Evolutionary conservation across 345 rosid species (phyloP).

Genomic region (Clausena lansium): DNA sequence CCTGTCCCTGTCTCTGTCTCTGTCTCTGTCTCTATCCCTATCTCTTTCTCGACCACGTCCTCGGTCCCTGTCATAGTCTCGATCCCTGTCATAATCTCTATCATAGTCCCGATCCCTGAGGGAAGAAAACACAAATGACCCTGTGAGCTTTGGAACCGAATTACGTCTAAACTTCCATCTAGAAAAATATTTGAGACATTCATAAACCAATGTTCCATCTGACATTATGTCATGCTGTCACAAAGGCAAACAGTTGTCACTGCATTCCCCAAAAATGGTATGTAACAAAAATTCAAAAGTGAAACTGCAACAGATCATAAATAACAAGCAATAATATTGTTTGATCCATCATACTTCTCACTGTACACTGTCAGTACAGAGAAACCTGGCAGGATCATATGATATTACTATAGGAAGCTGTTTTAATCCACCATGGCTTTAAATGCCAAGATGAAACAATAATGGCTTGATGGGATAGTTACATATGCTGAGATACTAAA

Average conservation of each 20-base stretch:
- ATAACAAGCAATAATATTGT: conserved; percentile 33
- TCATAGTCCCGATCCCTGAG: conserved; percentile 63
- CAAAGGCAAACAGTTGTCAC: neutral
- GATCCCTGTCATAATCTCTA: conserved; percentile 46
- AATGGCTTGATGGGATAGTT: neutral
- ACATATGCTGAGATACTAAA: neutral
- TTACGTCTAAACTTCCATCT: neutral
- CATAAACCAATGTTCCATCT: neutral
- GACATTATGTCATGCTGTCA: no score
- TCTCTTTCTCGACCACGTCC: conserved; percentile 39
- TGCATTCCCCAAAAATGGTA: neutral
- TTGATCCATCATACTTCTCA: conserved; percentile 96
- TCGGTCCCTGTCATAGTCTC: conserved; percentile 61
- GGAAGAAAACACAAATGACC: neutral
- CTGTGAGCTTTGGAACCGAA: neutral
- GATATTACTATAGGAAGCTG: conserved; percentile 72
- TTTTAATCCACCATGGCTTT: conserved; percentile 46
- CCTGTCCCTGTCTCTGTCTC: conserved; percentile 36
- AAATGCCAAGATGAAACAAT: conserved; percentile 50
- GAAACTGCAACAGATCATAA: neutral
- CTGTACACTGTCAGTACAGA: conserved; percentile 99
- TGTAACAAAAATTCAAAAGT: neutral
- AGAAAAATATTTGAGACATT: neutral
- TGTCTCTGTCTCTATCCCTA: conserved; percentile 31
- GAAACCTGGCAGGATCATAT: conserved; percentile 89